A percentile compares a stretch with the other conserved stretches of the same genome.
phyloP scores from a whole-genome alignment of 345 rosid species.

The Linum trigynum region DNA sequence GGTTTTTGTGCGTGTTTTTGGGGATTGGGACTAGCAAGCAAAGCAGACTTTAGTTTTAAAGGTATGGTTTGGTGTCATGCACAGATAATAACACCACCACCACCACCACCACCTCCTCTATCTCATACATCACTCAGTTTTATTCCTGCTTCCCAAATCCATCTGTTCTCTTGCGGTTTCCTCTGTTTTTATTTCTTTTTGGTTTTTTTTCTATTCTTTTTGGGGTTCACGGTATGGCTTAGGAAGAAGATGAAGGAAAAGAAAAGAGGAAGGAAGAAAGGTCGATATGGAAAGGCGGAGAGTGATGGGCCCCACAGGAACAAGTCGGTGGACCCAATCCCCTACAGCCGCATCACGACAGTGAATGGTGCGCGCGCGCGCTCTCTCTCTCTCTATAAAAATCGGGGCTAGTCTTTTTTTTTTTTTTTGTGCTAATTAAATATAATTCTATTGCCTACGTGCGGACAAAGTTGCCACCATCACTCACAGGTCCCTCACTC shows the following conservation, averaged over 20 bases:
- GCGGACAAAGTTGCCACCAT: neutral
- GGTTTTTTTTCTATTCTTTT: neutral
- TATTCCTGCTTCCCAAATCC: neutral
- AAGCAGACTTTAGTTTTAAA: too few species aligned
- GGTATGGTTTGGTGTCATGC: neutral
- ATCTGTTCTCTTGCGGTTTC: neutral
- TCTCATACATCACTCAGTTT: neutral
- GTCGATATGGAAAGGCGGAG: too few species aligned
- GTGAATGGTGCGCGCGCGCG: neutral
- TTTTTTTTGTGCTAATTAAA: too few species aligned
- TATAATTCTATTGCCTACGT: neutral
- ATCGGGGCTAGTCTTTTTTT: too few species aligned
- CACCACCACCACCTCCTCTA: neutral
- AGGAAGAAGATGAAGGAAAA: neutral
- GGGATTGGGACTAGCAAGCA: neutral
- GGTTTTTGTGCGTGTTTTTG: too few species aligned
- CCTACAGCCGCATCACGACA: neutral
- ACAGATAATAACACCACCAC: neutral
- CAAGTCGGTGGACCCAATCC: slow-evolving; percentile 1
- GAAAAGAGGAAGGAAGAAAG: neutral
- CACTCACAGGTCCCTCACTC: neutral
- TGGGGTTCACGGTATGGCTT: too few species aligned
- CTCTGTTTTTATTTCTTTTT: neutral
- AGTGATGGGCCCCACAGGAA: neutral
- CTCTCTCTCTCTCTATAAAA: neutral